These are phyloP conservation scores for Taphrina sp. DNA, from an alignment of 1,139 yeast genomes.

Conservation along the genomic window DNA sequence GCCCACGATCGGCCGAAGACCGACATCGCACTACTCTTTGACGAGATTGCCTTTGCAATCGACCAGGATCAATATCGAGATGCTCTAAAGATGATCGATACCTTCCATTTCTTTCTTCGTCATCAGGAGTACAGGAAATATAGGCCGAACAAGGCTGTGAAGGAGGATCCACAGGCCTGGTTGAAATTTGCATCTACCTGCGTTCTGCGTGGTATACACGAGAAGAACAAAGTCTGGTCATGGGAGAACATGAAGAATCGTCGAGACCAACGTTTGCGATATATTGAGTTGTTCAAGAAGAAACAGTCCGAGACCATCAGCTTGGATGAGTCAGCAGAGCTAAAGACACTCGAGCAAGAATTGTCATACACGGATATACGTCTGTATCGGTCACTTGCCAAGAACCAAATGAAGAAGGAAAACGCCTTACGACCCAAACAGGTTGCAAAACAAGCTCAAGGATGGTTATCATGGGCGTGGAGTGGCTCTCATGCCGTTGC, in stretches of 20 bases:
- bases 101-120: constrained; percentile 72
- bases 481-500: constrained; percentile 39
- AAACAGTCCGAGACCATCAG: constrained; percentile 45
- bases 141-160: constrained; percentile 59
- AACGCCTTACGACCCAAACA: constrained; percentile 42
- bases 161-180: constrained; percentile 78
- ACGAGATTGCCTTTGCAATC: constrained; percentile 79
- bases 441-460: constrained; percentile 33
- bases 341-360: constrained; percentile 58
- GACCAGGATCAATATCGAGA: constrained; percentile 85
- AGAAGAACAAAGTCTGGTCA: constrained; percentile 75
- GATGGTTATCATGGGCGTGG: constrained; percentile 48
- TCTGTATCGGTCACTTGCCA: constrained; percentile 78
- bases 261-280: constrained; percentile 67
- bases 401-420: constrained; percentile 62
- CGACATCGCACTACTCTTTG: constrained; percentile 62
- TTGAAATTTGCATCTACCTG: constrained; percentile 72
- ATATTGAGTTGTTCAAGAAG: constrained; percentile 68
- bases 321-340: constrained; percentile 47
- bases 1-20: constrained; percentile 72
- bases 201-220: constrained; percentile 75
- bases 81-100: constrained; percentile 75
- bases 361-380: constrained; percentile 75
- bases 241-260: constrained; percentile 78
- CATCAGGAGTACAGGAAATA: constrained; percentile 71